A percentile compares a stretch with the other conserved stretches of the same genome.
These are phyloP conservation scores for Xylaria sp. DNA, from an alignment of 2,329 filamentous ascomycete genomes.

Conservation along the genomic window DNA sequence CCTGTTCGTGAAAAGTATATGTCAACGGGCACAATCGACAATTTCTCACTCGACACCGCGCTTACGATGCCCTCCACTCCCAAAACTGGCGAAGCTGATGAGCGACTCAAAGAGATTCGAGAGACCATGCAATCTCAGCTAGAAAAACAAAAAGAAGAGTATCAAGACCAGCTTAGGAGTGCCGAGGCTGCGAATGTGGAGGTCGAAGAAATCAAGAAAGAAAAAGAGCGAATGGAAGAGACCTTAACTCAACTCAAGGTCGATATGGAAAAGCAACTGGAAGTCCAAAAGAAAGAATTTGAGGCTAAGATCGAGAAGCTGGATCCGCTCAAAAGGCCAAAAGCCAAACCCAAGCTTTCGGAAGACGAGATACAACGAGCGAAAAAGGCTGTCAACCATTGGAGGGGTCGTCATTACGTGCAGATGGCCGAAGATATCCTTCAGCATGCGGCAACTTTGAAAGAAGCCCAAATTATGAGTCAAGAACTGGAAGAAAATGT, in stretches of 20 bases:
- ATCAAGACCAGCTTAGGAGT: constrained; percentile 77
- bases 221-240: constrained; percentile 88
- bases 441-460: constrained; percentile 85
- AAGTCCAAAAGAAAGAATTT: constrained; percentile 83
- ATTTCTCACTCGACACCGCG: constrained; percentile 93
- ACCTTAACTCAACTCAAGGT: constrained; percentile 80
- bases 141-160: constrained; percentile 86
- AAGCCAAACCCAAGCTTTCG: constrained; percentile 71
- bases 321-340: constrained; percentile 70
- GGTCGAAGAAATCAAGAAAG: constrained; percentile 82
- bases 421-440: constrained; percentile 93
- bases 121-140: constrained; percentile 87
- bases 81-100: constrained; percentile 78
- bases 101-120: constrained; percentile 76
- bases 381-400: constrained; percentile 73
- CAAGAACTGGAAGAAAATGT: constrained; percentile 93
- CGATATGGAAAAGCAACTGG: constrained; percentile 88
- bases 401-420: constrained; percentile 87
- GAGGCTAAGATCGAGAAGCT: constrained; percentile 85
- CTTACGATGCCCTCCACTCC: constrained; percentile 96
- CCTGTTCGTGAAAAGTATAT: constrained; percentile 93
- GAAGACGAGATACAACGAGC: constrained; percentile 78
- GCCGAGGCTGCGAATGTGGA: constrained; percentile 81
- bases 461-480: constrained; percentile 98
- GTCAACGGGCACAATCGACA: constrained; percentile 93